Evolutionary conservation across 345 rosid genomes (phyloP).

Genomic region (Eucalyptus pauciflora): DNA sequence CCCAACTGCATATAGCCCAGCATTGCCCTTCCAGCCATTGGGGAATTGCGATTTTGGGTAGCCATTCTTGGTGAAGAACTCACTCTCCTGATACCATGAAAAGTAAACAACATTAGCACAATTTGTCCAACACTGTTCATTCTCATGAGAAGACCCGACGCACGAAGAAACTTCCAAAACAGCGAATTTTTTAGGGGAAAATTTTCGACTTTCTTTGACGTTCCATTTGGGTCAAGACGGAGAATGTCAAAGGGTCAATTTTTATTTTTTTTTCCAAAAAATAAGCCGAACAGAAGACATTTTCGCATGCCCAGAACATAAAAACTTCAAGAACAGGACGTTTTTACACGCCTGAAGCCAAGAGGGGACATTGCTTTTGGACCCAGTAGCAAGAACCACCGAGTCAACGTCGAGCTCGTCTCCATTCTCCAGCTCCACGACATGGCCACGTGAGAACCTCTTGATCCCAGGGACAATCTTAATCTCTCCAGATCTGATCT

Average conservation of each 20-base stretch:
- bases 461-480: constrained; percentile 66
- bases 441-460: constrained; percentile 34
- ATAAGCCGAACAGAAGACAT: not conserved
- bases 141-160: not conserved
- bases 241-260: not conserved
- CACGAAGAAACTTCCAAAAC: not conserved
- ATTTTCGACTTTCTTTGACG: not conserved
- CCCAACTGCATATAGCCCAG: constrained; percentile 85
- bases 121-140: not conserved
- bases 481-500: constrained; percentile 57
- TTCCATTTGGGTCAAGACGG: not conserved
- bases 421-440: constrained; percentile 47
- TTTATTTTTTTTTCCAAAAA: not conserved
- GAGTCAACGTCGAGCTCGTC: constrained; percentile 40
- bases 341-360: constrained; percentile 63
- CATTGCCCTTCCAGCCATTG: constrained; percentile 81
- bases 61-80: constrained; percentile 70
- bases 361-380: constrained; percentile 39
- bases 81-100: constrained; percentile 40
- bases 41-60: constrained; percentile 55
- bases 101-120: constrained; percentile 1
- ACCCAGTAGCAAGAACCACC: constrained; percentile 69
- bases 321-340: not conserved
- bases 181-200: not conserved
- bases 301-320: not conserved